These are phyloP conservation scores for Prunus armeniaca DNA, from an alignment of 306 rosid genomes.

Conservation along the genomic window DNA sequence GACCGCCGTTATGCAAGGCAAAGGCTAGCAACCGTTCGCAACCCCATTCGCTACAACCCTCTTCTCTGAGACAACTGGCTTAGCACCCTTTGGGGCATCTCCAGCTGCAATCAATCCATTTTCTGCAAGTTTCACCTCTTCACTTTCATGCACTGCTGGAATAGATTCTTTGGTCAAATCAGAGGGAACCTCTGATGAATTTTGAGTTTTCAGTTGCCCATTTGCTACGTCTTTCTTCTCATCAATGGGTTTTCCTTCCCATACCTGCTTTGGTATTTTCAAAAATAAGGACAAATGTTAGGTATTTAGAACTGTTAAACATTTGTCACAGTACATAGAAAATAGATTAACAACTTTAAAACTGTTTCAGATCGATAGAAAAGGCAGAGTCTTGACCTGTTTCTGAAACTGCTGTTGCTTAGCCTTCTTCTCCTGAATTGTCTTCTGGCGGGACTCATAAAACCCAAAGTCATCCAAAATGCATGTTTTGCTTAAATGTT, in stretches of 20 bases:
- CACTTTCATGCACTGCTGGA: slow-evolving; percentile 24
- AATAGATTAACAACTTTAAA: no score
- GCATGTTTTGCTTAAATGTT: slow-evolving; percentile 74
- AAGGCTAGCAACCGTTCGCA: slow-evolving; percentile 66
- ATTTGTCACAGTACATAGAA: not conserved
- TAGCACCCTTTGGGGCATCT: slow-evolving; percentile 86
- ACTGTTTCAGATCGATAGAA: not conserved
- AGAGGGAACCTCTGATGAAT: slow-evolving; percentile 39
- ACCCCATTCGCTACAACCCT: slow-evolving; percentile 59
- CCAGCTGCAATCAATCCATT: slow-evolving; percentile 61
- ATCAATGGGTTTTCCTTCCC: slow-evolving; percentile 85
- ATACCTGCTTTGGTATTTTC: slow-evolving; percentile 46
- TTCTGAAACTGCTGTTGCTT: slow-evolving; percentile 73
- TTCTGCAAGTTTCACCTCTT: slow-evolving; percentile 42
- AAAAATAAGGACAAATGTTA: not conserved
- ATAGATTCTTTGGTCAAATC: slow-evolving; percentile 49
- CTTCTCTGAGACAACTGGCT: slow-evolving; percentile 59
- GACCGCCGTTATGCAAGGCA: slow-evolving; percentile 39
- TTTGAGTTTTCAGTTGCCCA: slow-evolving; percentile 46
- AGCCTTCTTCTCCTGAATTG: slow-evolving; percentile 88
- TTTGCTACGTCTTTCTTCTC: slow-evolving; percentile 57
- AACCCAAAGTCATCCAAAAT: slow-evolving; percentile 88
- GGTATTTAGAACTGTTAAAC: not conserved
- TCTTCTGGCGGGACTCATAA: slow-evolving; percentile 82
- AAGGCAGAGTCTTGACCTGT: slow-evolving; percentile 40